Conservation (phyloP, 2,329 filamentous ascomycete genomes). For the Aspergillus sp. region DNA sequence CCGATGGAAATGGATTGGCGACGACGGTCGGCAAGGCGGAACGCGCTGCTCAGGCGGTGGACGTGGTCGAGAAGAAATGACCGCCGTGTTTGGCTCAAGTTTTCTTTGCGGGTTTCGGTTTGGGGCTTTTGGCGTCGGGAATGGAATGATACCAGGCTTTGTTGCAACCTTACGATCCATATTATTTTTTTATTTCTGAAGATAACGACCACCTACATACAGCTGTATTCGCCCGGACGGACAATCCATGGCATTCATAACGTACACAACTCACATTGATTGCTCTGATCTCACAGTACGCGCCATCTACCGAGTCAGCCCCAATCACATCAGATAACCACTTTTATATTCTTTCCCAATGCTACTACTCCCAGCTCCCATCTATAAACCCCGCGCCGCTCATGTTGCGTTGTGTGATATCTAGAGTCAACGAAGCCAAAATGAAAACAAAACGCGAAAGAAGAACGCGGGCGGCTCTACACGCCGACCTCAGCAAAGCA, state of each 20-base stretch:
- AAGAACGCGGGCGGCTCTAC: conserved; percentile 4
- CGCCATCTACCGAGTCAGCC: neutral
- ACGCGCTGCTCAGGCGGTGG: conserved; percentile 43
- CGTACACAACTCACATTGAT: no score
- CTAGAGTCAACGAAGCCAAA: conserved; percentile 12
- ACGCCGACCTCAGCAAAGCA: neutral
- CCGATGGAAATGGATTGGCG: conserved; percentile 38
- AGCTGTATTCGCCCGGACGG: no score
- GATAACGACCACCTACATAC: neutral
- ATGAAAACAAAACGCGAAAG: conserved; percentile 1
- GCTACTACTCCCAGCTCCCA: conserved; percentile 6
- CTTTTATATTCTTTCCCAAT: conserved; percentile 9
- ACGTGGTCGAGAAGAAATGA: conserved; percentile 49
- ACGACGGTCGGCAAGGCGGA: conserved; percentile 48
- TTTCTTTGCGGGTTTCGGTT: conserved; percentile 12
- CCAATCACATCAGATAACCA: conserved; percentile 2
- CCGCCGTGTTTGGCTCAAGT: conserved; percentile 4
- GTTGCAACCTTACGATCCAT: neutral
- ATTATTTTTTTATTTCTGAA: neutral
- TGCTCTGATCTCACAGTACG: neutral
- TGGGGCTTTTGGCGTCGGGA: conserved; percentile 10
- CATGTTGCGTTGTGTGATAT: conserved; percentile 14
- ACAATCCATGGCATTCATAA: no score
- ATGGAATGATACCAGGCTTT: conserved; percentile 10
- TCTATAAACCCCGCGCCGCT: conserved; percentile 19